Conservation (phyloP, 352 stramenopile species). For the Pythium angustatum region DNA sequence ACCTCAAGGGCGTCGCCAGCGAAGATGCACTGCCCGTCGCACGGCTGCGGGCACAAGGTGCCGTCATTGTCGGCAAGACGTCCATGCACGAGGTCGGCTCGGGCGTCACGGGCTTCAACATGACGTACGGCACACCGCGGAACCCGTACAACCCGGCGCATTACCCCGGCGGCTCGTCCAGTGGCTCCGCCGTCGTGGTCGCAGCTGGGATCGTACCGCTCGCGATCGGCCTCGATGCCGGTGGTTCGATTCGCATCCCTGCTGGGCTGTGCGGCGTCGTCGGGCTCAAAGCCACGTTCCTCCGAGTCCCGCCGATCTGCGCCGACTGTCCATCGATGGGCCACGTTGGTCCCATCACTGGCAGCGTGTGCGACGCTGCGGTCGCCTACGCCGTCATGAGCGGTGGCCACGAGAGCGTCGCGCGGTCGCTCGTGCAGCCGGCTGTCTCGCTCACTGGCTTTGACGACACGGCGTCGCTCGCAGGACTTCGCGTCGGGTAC, state of each 20-base stretch:
- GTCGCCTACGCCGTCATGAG: slow-evolving; percentile 87
- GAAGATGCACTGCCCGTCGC: slow-evolving; percentile 59
- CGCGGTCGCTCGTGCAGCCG: slow-evolving; percentile 52
- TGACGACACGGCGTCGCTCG: slow-evolving; percentile 55
- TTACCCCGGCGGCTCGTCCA: slow-evolving; percentile 91
- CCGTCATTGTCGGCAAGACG: slow-evolving; percentile 87
- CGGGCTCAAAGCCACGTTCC: slow-evolving; percentile 88
- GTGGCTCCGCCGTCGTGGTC: slow-evolving; percentile 87
- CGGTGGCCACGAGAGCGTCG: slow-evolving; percentile 46
- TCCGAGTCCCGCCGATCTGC: slow-evolving; percentile 62
- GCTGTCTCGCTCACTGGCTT: slow-evolving; percentile 53
- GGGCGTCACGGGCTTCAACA: slow-evolving; percentile 79
- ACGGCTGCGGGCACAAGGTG: slow-evolving; percentile 65
- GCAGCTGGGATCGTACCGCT: slow-evolving; percentile 86
- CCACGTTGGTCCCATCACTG: slow-evolving; percentile 82
- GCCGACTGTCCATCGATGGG: slow-evolving; percentile 60
- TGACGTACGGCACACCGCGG: slow-evolving; percentile 62
- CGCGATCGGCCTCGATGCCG: slow-evolving; percentile 85
- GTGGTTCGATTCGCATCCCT: slow-evolving; percentile 91
- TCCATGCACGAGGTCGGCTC: slow-evolving; percentile 90
- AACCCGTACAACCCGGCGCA: slow-evolving; percentile 87
- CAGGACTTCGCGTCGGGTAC: slow-evolving; percentile 75
- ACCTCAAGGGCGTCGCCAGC: slow-evolving; percentile 40
- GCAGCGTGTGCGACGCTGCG: slow-evolving; percentile 73
- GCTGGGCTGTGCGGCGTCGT: slow-evolving; percentile 86